These are phyloP conservation scores for Xerocomus minutiporus DNA, from an alignment of 1,284 basidiomycete species.

Conservation along the genomic window DNA sequence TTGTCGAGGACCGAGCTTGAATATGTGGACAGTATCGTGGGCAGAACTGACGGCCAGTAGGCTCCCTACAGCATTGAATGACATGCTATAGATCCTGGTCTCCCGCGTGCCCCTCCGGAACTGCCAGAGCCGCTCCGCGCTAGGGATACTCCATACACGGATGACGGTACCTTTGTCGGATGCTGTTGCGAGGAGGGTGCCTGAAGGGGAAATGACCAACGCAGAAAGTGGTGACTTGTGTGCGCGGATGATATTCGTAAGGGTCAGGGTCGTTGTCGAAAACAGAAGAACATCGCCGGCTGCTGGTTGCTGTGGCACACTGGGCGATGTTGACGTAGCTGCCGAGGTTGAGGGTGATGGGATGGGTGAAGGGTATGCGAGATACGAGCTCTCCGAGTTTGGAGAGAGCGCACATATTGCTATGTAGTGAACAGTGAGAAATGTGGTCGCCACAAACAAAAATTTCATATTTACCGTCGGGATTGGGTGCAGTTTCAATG, in stretches of 20 bases:
- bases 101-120: slow-evolving; percentile 89
- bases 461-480: slow-evolving; percentile 63
- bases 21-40: slow-evolving; percentile 96
- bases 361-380: slow-evolving; percentile 93
- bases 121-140: slow-evolving; percentile 91
- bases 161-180: slow-evolving; percentile 98
- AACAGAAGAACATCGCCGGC: slow-evolving; percentile 91
- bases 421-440: slow-evolving; percentile 31
- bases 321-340: slow-evolving; percentile 41
- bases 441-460: background rate
- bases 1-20: slow-evolving; percentile 58
- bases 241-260: slow-evolving; percentile 94
- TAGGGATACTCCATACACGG: slow-evolving; percentile 88
- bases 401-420: slow-evolving; percentile 94
- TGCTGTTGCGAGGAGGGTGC: slow-evolving; percentile 89
- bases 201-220: slow-evolving; percentile 82
- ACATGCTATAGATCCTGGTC: slow-evolving; percentile 86
- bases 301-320: slow-evolving; percentile 39
- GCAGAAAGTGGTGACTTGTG: slow-evolving; percentile 93
- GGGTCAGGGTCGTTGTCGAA: slow-evolving; percentile 86
- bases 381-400: slow-evolving; percentile 91
- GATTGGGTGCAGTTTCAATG: slow-evolving; percentile 95
- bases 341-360: slow-evolving; percentile 71
- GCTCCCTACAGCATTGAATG: slow-evolving; percentile 83
- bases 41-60: slow-evolving; percentile 88